Evolutionary conservation across 768 basidiomycete species (phyloP), one percentile per base, ranked within the genome.

Genomic region (Cantharellus anzutake): DNA sequence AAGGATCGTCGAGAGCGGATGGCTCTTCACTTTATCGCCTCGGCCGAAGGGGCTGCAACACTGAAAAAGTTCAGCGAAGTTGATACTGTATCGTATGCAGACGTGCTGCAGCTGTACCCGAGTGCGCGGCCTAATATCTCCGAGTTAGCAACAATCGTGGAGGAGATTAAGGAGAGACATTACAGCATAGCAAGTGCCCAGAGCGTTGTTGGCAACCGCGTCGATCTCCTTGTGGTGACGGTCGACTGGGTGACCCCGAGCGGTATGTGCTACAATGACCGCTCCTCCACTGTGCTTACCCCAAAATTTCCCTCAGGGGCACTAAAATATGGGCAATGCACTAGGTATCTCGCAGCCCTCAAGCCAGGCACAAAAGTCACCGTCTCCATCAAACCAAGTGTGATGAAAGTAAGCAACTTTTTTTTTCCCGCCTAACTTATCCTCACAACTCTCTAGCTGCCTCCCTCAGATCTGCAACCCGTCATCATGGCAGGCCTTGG

Each of bases 401-500:
- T 99, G 38, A 98, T 99, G 96, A 98, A 97, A 78, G 87, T 89
- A 60, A 34, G 76, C 38, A 38, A 35, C 7, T 38, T 42, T 42
- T 7, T 20, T 3, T 48, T 57, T 20, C 40, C 42, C 7, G 29
- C 64, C 68, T 38, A 70, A 3, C 11, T 51, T 3, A 16, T 5
- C 14, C 44, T 42, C 34, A 52, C 42, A 51, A 2, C 58, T 44
- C 51, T 55, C 50, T 64, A 91, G 86, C 75, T 98, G 3, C 96
- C 96, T 58, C 84, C 85, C 0, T 77, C 81, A 67, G 75, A 82
- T 68, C 78, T 75, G 52, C 92, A 94, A 68, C 96, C 96, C 42
- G 76, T 99, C 71, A 94, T 98, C 71, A 92, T 99, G 89, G 91
- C 94, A 41, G 96, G 96, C 64, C 82, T 99, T 39, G 96, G 96